phyloP scores from a whole-genome alignment of 306 rosid species.

The Rosa lucieae region DNA sequence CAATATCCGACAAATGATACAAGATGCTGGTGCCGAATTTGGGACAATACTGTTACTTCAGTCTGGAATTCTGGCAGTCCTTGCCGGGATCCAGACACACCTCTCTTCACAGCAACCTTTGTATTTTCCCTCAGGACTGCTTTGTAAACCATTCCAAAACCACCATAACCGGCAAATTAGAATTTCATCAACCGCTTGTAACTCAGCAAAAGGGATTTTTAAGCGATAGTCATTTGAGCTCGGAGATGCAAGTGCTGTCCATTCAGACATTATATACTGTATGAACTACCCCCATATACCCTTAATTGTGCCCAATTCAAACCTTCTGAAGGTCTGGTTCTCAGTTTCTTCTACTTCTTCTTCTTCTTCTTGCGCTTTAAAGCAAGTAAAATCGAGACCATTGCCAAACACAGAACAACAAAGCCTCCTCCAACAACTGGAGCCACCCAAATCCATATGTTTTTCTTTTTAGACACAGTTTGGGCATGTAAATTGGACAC shows the following conservation, averaged over 20 bases:
- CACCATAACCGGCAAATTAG: constrained; percentile 82
- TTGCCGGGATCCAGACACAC: constrained; percentile 93
- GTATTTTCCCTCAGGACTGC: constrained; percentile 69
- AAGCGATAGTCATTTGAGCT: constrained; percentile 68
- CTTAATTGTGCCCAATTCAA: constrained; percentile 82
- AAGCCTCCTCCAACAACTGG: constrained; percentile 69
- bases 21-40: constrained; percentile 90
- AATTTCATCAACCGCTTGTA: constrained; percentile 61
- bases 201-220: constrained; percentile 78
- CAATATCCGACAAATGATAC: constrained; percentile 93
- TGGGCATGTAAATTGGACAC: constrained; percentile 17
- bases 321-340: constrained; percentile 54
- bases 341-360: constrained; percentile 53
- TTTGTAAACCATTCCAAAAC: constrained; percentile 89
- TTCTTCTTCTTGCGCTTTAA: constrained; percentile 39
- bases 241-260: constrained; percentile 53
- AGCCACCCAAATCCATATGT: constrained; percentile 55
- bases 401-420: constrained; percentile 39
- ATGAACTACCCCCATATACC: constrained; percentile 75
- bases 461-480: constrained; percentile 35
- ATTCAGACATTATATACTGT: constrained; percentile 76
- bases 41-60: constrained; percentile 78
- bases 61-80: constrained; percentile 98
- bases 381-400: constrained; percentile 46
- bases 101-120: constrained; percentile 95